phyloP scores from a whole-genome alignment of 2,329 filamentous ascomycete genomes.

The Pseudocercospora pini-densiflorae region DNA sequence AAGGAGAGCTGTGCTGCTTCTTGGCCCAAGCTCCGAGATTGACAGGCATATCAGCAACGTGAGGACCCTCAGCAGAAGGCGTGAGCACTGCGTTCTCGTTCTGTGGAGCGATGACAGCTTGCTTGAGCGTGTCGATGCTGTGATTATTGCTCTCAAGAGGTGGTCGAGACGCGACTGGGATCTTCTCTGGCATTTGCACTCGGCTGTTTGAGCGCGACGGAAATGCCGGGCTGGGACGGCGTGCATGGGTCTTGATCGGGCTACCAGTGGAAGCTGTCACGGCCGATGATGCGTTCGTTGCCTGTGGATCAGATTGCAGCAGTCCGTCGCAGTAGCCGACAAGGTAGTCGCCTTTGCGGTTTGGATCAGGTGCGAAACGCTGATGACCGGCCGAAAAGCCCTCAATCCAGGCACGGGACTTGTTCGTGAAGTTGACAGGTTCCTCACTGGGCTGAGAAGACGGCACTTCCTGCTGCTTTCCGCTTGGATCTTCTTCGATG shows the following conservation, averaged over 20 bases:
- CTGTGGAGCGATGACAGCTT: slow-evolving; percentile 37
- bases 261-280: slow-evolving; percentile 30
- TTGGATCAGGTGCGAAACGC: slow-evolving; percentile 31
- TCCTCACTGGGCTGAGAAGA: slow-evolving; percentile 23
- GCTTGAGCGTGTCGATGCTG: slow-evolving; percentile 38
- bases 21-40: slow-evolving; percentile 41
- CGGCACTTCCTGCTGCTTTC: slow-evolving; percentile 23
- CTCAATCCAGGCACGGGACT: slow-evolving; percentile 38
- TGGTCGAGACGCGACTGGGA: slow-evolving; percentile 11
- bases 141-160: slow-evolving; percentile 31
- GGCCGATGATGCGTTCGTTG: not conserved
- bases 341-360: slow-evolving; percentile 32
- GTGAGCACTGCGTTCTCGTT: slow-evolving; percentile 41
- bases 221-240: slow-evolving; percentile 33
- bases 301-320: slow-evolving; percentile 31
- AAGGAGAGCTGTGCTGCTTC: slow-evolving; percentile 20
- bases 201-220: slow-evolving; percentile 23
- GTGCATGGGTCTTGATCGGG: slow-evolving; percentile 30
- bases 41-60: slow-evolving; percentile 29
- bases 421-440: slow-evolving; percentile 30
- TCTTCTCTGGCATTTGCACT: slow-evolving; percentile 18
- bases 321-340: slow-evolving; percentile 43
- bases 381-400: slow-evolving; percentile 40
- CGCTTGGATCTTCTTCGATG: slow-evolving; percentile 34
- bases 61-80: slow-evolving; percentile 35